Percentiles rank a stretch among this genome's conserved stretches.
Evolutionary conservation across 2,329 filamentous ascomycete species (phyloP).

Genomic region (Clarireedia sp.): DNA sequence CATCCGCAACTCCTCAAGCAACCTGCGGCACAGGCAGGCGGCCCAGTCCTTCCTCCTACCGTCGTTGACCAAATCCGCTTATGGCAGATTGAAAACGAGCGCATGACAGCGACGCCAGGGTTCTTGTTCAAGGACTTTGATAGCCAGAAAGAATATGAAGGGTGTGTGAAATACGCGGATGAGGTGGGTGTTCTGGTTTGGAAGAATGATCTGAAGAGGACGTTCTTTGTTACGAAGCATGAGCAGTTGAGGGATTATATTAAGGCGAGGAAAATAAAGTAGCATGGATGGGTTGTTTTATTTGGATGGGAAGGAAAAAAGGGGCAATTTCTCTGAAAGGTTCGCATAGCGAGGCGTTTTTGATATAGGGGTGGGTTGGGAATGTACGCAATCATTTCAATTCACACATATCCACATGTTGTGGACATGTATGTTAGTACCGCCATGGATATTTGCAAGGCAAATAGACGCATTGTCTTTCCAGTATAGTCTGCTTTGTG

Average conservation of each 20-base stretch:
- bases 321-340: neutral
- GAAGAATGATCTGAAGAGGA: slow-evolving; percentile 69
- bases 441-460: too few species aligned
- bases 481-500: too few species aligned
- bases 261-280: slow-evolving; percentile 51
- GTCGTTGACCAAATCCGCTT: slow-evolving; percentile 95
- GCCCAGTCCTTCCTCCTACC: slow-evolving; percentile 78
- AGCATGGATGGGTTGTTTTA: neutral
- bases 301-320: neutral
- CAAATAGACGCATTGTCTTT: too few species aligned
- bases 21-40: slow-evolving; percentile 26
- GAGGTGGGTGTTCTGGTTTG: slow-evolving; percentile 86
- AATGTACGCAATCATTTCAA: neutral
- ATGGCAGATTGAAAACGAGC: slow-evolving; percentile 95
- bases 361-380: neutral
- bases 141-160: slow-evolving; percentile 59
- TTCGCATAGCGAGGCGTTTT: slow-evolving; percentile 7
- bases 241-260: slow-evolving; percentile 83
- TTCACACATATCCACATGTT: neutral
- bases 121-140: slow-evolving; percentile 89
- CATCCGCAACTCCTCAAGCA: slow-evolving; percentile 81
- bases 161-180: slow-evolving; percentile 69
- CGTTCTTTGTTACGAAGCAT: slow-evolving; percentile 87
- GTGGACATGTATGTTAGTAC: too few species aligned
- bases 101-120: slow-evolving; percentile 76